These are phyloP conservation scores for Zelopaecilomyces penicillatus DNA, from an alignment of 2,329 filamentous ascomycete genomes.

Conservation along the genomic window DNA sequence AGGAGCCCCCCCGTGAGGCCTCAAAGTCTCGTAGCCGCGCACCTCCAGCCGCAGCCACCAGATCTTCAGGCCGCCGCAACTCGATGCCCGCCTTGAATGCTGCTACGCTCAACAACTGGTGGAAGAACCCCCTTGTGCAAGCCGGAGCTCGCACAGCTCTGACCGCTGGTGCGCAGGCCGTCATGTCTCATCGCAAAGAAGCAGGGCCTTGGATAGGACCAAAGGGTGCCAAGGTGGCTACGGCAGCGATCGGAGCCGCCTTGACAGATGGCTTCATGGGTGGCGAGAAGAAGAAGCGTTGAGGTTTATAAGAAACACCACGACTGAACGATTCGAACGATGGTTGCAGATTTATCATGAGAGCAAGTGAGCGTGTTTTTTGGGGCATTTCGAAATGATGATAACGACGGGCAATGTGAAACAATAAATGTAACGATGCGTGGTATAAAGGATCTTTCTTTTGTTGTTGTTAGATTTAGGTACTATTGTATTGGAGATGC, in stretches of 20 bases:
- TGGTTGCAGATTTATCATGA: too few relatives aligned
- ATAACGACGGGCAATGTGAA: too few relatives aligned
- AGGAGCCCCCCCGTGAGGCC: background rate
- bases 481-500: too few relatives aligned
- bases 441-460: too few relatives aligned
- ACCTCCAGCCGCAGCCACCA: background rate
- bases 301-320: too few relatives aligned
- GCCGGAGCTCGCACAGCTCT: constrained; percentile 39
- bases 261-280: constrained; percentile 38
- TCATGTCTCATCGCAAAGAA: constrained; percentile 37
- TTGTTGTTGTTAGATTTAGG: too few relatives aligned
- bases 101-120: constrained; percentile 20
- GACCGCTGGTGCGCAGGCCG: constrained; percentile 39
- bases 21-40: background rate
- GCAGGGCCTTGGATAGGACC: constrained; percentile 38
- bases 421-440: too few relatives aligned
- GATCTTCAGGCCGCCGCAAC: constrained; percentile 12
- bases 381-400: too few relatives aligned
- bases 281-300: constrained; percentile 20
- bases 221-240: constrained; percentile 41
- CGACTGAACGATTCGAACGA: too few relatives aligned
- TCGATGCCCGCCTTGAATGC: constrained; percentile 25
- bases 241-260: constrained; percentile 40
- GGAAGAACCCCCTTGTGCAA: constrained; percentile 29
- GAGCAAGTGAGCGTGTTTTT: too few relatives aligned